Evolutionary conservation across 2,329 filamentous ascomycete genomes (phyloP), one percentile per base, ranked within the genome.

Genomic region (Cordyceps javanica): DNA sequence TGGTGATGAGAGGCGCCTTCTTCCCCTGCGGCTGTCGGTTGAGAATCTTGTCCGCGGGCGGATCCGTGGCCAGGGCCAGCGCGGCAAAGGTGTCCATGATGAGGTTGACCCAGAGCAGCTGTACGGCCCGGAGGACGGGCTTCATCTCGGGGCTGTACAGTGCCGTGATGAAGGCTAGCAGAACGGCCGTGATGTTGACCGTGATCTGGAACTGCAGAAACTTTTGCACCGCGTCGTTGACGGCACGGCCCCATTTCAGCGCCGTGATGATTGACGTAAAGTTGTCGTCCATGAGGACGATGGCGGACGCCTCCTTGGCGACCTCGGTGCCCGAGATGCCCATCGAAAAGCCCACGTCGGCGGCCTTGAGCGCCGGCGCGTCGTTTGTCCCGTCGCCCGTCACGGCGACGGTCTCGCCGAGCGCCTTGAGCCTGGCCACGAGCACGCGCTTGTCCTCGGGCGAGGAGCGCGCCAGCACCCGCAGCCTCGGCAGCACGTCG

Each of bases 51-150:
- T 77, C 74, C 2, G 78, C 80, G 0, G 84, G 84, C 4, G 82
- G 80, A 62, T 87, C 84, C 0, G 84, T 87, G 6, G 84, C 84
- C 11, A 87, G 75, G 9, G 83, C 84, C 30, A 87, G 78, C 14
- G 84, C 84, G 92, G 81, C 82, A 62, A 85, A 82, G 5, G 81
- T 83, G 60, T 85, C 82, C 81, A 85, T 85, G 62, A 85, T 85
- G 54, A 85, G 70, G 63, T 86, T 86, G 59, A 85, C 80, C 82
- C 81, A 85, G 39, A 85, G 73, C 56, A 85, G 73, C 64, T 85
- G 82, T 3, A 85, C 80, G 2, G 82, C 80, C 5, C 79, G 82
- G 48, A 86, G 74, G 5, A 86, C 81, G 9, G 80, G 80, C 49
- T 77, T 72, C 63, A 76, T 74, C 13, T 75, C 71, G n/a, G 67